phyloP scores from a whole-genome alignment of 1,139 yeast species.

The Suhomyces guaymorum region DNA sequence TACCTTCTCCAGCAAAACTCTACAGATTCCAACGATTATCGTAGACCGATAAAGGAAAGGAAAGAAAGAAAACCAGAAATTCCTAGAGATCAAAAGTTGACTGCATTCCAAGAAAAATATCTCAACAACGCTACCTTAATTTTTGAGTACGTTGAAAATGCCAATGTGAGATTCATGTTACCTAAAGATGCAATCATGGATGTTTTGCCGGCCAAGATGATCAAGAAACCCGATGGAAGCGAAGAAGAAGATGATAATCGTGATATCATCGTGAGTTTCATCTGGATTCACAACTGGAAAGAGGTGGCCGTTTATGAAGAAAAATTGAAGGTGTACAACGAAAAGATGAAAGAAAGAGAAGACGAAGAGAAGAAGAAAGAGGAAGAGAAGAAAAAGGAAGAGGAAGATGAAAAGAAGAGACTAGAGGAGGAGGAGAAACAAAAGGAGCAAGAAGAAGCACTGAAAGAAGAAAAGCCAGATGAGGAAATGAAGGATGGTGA shows the following conservation, averaged over 20 bases:
- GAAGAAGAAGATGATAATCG: slow-evolving; percentile 31
- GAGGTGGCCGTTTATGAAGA: slow-evolving; percentile 53
- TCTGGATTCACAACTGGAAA: slow-evolving; percentile 57
- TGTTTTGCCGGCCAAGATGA: slow-evolving; percentile 35
- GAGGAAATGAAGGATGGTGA: slow-evolving; percentile 23
- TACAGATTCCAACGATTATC: slow-evolving; percentile 21
- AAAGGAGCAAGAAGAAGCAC: slow-evolving; percentile 5
- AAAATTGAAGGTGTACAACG: slow-evolving; percentile 30
- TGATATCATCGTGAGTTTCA: slow-evolving; percentile 64
- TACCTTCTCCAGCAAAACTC: slow-evolving; percentile 25
- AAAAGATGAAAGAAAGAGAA: slow-evolving; percentile 15
- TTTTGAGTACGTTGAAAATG: slow-evolving; percentile 81
- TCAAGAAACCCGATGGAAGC: slow-evolving; percentile 17
- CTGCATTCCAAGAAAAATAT: slow-evolving; percentile 76
- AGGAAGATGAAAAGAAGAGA: slow-evolving; percentile 4
- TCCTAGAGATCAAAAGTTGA: slow-evolving; percentile 53
- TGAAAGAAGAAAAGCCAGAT: slow-evolving; percentile 20
- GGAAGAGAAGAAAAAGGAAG: slow-evolving; percentile 26
- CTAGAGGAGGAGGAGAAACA: slow-evolving; percentile 26
- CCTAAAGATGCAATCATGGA: slow-evolving; percentile 81
- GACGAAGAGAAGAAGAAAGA: slow-evolving; percentile 26
- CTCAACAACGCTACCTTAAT: slow-evolving; percentile 69
- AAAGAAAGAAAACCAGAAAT: slow-evolving; percentile 24
- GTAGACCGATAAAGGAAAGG: slow-evolving; percentile 25
- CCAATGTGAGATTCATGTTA: slow-evolving; percentile 68